These are phyloP conservation scores for Massariosphaeria phaeospora DNA, from an alignment of 495 filamentous ascomycete species.

Conservation along the genomic window DNA sequence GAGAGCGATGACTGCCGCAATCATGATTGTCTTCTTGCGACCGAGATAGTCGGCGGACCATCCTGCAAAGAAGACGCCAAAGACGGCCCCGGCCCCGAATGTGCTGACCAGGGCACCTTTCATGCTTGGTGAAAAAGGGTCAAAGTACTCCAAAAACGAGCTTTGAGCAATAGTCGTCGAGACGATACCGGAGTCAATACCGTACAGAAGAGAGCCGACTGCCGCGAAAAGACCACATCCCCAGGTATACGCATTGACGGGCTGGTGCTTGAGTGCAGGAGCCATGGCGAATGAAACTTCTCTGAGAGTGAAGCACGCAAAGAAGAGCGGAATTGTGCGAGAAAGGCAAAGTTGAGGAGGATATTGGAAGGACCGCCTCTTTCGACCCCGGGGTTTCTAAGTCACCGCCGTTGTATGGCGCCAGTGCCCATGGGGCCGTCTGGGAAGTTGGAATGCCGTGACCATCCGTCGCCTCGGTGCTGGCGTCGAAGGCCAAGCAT, in stretches of 20 bases:
- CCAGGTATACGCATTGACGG: neutral
- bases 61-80: slow-evolving; percentile 1
- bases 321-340: too few species aligned
- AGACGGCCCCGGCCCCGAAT: neutral
- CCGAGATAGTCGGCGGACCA: slow-evolving; percentile 2
- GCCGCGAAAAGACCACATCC: neutral
- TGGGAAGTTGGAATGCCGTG: too few species aligned
- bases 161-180: neutral
- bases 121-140: neutral
- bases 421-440: too few species aligned
- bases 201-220: neutral
- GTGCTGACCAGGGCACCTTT: slow-evolving; percentile 1
- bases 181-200: neutral
- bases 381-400: too few species aligned
- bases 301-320: too few species aligned
- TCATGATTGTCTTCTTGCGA: slow-evolving; percentile 6
- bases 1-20: slow-evolving; percentile 23
- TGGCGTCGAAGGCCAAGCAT: too few species aligned
- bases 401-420: too few species aligned
- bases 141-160: neutral
- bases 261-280: neutral
- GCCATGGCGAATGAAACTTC: too few species aligned
- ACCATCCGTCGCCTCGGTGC: too few species aligned
- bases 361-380: too few species aligned
- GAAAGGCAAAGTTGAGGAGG: too few species aligned